Conservation (phyloP, 495 filamentous ascomycete genomes). For the Neurospora terricola region DNA sequence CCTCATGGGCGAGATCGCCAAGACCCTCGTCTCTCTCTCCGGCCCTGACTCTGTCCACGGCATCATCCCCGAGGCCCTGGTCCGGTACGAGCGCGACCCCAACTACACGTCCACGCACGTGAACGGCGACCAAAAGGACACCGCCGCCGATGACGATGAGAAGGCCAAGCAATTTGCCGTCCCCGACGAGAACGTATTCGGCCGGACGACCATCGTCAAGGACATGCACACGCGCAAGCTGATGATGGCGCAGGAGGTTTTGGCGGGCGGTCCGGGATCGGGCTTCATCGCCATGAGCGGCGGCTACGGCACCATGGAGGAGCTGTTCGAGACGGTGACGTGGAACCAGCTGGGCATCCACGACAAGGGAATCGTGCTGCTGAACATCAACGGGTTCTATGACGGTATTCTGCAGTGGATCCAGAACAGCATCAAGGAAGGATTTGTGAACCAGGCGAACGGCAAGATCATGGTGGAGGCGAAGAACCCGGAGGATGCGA, state of each 20-base stretch:
- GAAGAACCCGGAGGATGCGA: conserved; percentile 56
- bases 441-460: conserved; percentile 63
- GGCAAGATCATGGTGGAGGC: conserved; percentile 70
- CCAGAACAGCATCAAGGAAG: conserved; percentile 59
- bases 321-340: conserved; percentile 90
- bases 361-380: conserved; percentile 62
- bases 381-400: conserved; percentile 87
- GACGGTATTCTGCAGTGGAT: conserved; percentile 81
- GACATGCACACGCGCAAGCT: conserved; percentile 95
- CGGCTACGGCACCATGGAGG: conserved; percentile 91
- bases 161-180: conserved; percentile 15
- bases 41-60: conserved; percentile 82
- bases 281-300: conserved; percentile 88
- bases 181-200: conserved; percentile 62
- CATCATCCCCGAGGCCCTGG: conserved; percentile 77
- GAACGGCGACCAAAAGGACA: conserved; percentile 8
- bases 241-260: conserved; percentile 80
- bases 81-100: conserved; percentile 64
- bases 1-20: conserved; percentile 87
- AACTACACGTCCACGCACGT: conserved; percentile 31
- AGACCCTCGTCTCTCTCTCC: conserved; percentile 73
- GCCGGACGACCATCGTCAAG: conserved; percentile 73
- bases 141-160: conserved; percentile 9
- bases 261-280: conserved; percentile 67
- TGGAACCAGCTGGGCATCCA: conserved; percentile 99